Percentiles rank a stretch among this genome's conserved stretches.
Conservation (phyloP, 2,329 filamentous ascomycete genomes). For the Calonectria naviculata region DNA sequence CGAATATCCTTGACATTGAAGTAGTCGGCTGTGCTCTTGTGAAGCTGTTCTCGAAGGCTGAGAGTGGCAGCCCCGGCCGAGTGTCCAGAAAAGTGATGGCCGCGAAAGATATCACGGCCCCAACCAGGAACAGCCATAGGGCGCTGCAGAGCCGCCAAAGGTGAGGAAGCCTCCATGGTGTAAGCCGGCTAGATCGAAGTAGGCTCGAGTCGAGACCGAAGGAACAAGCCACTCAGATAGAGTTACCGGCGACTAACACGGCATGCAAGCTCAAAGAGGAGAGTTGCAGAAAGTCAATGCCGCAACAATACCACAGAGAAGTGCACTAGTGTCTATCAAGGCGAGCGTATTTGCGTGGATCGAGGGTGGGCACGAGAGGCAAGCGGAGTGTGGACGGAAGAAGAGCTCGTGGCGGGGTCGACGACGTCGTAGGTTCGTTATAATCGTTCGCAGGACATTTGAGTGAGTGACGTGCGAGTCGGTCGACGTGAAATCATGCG, state of each 20-base stretch:
- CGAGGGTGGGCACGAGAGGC: constrained; percentile 22
- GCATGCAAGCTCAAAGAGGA: constrained; percentile 29
- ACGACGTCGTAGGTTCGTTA: constrained; percentile 44
- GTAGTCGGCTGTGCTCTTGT: constrained; percentile 75
- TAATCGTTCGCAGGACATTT: constrained; percentile 47
- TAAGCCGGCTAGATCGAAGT: constrained; percentile 9
- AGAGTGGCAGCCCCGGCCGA: constrained; percentile 73
- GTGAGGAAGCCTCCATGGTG: constrained; percentile 92
- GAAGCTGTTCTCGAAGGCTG: constrained; percentile 82
- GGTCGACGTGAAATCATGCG: constrained; percentile 32
- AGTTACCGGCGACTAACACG: constrained; percentile 41
- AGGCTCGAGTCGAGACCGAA: constrained; percentile 32
- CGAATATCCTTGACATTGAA: constrained; percentile 82
- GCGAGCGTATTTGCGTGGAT: constrained; percentile 26
- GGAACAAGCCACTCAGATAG: constrained; percentile 31
- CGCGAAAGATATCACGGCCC: constrained; percentile 66
- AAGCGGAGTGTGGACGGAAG: constrained; percentile 30
- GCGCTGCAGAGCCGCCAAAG: constrained; percentile 92
- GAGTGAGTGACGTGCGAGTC: constrained; percentile 36
- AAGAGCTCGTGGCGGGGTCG: constrained; percentile 35
- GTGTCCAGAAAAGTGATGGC: constrained; percentile 62
- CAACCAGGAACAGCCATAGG: constrained; percentile 70
- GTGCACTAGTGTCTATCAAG: constrained; percentile 10
- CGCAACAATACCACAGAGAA: constrained; percentile 39
- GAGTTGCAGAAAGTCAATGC: constrained; percentile 47